phyloP scores from a whole-genome alignment of 345 rosid genomes.

The Citrus trifoliata region DNA sequence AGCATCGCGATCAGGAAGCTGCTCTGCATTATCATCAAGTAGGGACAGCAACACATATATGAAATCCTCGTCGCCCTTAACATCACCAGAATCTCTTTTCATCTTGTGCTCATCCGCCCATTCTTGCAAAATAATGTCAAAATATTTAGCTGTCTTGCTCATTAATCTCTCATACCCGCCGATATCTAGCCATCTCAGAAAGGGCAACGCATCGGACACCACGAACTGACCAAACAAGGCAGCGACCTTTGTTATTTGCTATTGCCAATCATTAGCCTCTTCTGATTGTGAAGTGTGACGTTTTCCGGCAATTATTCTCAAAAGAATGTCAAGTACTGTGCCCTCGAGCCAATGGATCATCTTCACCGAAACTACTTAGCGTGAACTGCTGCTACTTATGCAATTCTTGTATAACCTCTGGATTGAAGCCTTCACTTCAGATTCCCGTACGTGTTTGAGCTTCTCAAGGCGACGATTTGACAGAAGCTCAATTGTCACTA shows the following conservation, averaged over 20 bases:
- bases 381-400: neutral
- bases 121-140: neutral
- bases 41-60: neutral
- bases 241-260: neutral
- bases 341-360: neutral
- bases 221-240: neutral
- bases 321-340: neutral
- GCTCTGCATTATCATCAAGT: neutral
- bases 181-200: neutral
- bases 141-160: neutral
- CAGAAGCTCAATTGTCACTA: neutral
- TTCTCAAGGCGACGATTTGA: neutral
- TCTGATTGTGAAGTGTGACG: neutral
- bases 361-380: neutral
- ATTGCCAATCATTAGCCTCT: neutral
- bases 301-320: neutral
- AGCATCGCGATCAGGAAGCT: neutral
- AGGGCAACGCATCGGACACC: neutral
- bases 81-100: neutral
- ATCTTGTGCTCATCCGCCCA: neutral
- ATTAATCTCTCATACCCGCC: neutral
- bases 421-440: neutral
- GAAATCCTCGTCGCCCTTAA: neutral
- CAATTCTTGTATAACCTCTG: neutral
- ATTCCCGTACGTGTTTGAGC: neutral